A percentile compares a stretch with the other conserved stretches of the same genome.
phyloP scores from a whole-genome alignment of 208 protist species.

The Leishmania tropica region DNA sequence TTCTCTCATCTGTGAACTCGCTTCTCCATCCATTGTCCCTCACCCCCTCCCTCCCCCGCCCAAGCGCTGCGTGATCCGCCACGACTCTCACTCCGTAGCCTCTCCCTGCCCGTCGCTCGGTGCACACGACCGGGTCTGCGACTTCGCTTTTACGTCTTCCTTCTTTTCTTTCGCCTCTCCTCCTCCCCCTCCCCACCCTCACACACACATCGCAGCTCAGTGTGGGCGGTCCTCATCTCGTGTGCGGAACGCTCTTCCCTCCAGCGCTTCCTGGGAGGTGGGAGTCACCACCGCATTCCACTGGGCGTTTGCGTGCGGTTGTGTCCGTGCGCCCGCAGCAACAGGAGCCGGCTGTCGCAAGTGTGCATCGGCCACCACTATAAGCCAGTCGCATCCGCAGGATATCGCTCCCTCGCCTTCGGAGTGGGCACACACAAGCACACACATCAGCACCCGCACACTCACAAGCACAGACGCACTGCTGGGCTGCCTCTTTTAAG shows the following conservation, averaged over 20 bases:
- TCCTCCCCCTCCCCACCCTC: too few relatives aligned
- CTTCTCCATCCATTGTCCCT: background rate
- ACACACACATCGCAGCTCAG: background rate
- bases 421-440: background rate
- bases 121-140: background rate
- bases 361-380: background rate
- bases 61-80: background rate
- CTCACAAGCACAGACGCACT: background rate
- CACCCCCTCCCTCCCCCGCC: background rate
- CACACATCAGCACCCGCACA: slow-evolving; percentile 16
- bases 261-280: background rate
- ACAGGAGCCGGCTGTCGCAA: background rate
- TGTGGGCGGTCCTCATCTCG: background rate
- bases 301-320: background rate
- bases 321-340: background rate
- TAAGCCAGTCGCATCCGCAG: background rate
- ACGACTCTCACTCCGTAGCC: background rate
- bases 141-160: background rate
- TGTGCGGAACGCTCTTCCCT: background rate
- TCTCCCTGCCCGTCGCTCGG: background rate
- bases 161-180: background rate
- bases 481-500: background rate
- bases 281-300: background rate
- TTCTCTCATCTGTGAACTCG: background rate
- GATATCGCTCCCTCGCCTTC: background rate